Percentiles rank a stretch among this genome's conserved stretches.
phyloP scores from a whole-genome alignment of 1,139 yeast species.

The Pichia cactophila region DNA sequence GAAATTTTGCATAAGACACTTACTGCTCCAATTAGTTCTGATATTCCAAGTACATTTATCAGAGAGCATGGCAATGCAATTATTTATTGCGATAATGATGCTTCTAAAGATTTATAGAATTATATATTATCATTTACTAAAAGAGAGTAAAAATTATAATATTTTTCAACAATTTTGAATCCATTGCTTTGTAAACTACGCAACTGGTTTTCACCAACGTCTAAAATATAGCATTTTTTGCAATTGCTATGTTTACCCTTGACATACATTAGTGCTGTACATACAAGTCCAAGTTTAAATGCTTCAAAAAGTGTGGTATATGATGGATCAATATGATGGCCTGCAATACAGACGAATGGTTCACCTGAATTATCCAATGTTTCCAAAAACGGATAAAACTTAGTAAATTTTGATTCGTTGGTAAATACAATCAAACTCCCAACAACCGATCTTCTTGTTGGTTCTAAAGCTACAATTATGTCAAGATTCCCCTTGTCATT shows the following conservation, averaged over 20 bases:
- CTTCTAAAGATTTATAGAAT: constrained; percentile 9
- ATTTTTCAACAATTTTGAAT: constrained; percentile 8
- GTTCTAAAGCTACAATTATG: constrained; percentile 53
- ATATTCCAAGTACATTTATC: constrained; percentile 41
- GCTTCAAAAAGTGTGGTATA: constrained; percentile 50
- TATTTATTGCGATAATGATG: constrained; percentile 35
- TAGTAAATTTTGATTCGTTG: constrained; percentile 41
- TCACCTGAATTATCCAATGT: neutral
- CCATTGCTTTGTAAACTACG: constrained; percentile 13
- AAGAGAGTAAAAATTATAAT: constrained; percentile 9
- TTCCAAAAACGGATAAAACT: constrained; percentile 43
- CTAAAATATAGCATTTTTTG: constrained; percentile 22
- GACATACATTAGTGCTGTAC: constrained; percentile 52
- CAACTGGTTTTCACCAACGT: constrained; percentile 11
- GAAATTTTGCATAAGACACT: constrained; percentile 41
- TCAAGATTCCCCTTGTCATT: constrained; percentile 19
- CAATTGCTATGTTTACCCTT: constrained; percentile 25
- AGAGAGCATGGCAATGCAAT: constrained; percentile 40
- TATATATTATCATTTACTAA: neutral
- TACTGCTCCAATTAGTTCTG: constrained; percentile 32
- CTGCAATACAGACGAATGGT: constrained; percentile 44
- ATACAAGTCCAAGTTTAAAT: constrained; percentile 50
- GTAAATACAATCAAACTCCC: constrained; percentile 55
- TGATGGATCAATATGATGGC: constrained; percentile 50
- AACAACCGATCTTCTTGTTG: constrained; percentile 46